These are phyloP conservation scores for Luffa aegyptiaca DNA, from an alignment of 306 rosid species.

Conservation along the genomic window DNA sequence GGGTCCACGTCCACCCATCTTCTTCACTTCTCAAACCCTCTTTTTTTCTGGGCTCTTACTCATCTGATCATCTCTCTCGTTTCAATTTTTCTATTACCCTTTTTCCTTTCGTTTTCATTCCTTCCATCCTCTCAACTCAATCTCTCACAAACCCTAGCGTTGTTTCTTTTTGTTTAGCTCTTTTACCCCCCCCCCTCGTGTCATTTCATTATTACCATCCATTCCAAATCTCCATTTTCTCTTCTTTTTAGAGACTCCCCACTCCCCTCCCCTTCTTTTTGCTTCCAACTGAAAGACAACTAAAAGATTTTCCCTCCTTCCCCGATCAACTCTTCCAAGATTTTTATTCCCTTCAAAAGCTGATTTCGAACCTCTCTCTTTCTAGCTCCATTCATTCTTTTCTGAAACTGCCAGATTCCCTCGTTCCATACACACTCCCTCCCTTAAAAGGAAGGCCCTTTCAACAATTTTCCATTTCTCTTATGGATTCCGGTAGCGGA, in stretches of 20 bases:
- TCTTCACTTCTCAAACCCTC: not conserved
- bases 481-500: constrained; percentile 86
- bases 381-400: not conserved
- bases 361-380: not conserved
- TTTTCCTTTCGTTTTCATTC: constrained; percentile 7
- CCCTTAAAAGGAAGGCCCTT: no score
- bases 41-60: not conserved
- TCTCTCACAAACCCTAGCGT: constrained; percentile 27
- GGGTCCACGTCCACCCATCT: constrained; percentile 41
- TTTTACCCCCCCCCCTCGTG: not conserved
- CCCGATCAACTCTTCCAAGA: not conserved
- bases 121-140: not conserved
- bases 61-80: no score
- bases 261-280: not conserved
- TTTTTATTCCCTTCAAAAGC: constrained; percentile 10
- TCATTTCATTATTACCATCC: not conserved
- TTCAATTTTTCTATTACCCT: not conserved
- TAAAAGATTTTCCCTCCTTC: constrained; percentile 2
- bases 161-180: not conserved
- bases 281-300: not conserved
- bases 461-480: no score
- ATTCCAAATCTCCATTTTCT: not conserved
- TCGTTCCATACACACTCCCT: no score
- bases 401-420: not conserved
- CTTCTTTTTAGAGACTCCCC: not conserved